These are phyloP conservation scores for Sugiyamaella chiloensis DNA, from an alignment of 805 yeast species.

Conservation along the genomic window DNA sequence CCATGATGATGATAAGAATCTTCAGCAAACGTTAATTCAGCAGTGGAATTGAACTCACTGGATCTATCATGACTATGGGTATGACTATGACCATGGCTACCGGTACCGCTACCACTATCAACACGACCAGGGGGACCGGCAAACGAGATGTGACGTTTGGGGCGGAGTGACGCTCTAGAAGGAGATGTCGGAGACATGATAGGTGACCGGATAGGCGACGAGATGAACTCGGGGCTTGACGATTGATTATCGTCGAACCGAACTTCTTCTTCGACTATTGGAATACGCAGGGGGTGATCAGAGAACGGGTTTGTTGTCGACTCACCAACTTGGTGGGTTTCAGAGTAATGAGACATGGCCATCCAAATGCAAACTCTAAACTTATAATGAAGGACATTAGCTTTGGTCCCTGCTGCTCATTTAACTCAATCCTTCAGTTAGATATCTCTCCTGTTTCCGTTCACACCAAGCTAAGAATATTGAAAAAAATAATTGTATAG, in stretches of 20 bases:
- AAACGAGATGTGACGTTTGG: slow-evolving; percentile 16
- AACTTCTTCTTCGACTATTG: slow-evolving; percentile 12
- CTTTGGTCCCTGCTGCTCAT: too few species aligned
- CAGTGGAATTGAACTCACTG: neutral
- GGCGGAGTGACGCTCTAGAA: neutral
- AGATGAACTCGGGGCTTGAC: neutral
- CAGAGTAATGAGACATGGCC: slow-evolving; percentile 4
- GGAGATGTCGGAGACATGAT: slow-evolving; percentile 11
- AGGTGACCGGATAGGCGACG: neutral
- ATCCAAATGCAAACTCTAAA: neutral
- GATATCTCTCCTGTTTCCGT: too few species aligned
- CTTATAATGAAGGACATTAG: too few species aligned
- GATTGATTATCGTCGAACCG: slow-evolving; percentile 4
- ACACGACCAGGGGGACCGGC: slow-evolving; percentile 2
- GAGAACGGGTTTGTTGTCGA: slow-evolving; percentile 1
- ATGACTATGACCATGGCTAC: neutral
- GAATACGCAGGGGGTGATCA: slow-evolving; percentile 5
- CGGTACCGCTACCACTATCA: too few species aligned
- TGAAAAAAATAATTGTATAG: too few species aligned
- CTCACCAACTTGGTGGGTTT: slow-evolving; percentile 3
- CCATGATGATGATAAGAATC: too few species aligned
- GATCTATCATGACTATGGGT: neutral
- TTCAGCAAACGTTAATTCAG: neutral
- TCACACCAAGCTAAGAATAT: too few species aligned
- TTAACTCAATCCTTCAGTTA: too few species aligned